Conservation (phyloP, 1,284 basidiomycete genomes). For the Abortiporus biennis region DNA sequence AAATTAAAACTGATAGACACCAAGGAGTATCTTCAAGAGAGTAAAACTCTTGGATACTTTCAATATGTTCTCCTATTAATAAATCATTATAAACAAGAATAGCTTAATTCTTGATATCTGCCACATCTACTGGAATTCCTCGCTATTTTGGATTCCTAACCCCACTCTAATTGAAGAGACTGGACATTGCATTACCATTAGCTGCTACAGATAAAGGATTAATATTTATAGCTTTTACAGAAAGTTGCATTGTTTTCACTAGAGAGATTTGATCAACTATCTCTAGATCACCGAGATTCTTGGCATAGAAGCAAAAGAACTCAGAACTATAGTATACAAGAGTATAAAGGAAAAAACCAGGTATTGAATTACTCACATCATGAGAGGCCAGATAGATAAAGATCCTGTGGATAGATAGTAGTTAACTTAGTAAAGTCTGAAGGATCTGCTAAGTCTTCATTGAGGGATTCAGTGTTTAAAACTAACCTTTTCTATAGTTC, state of each 20-base stretch:
- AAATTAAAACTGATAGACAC: conserved; percentile 13
- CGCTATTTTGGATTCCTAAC: background rate
- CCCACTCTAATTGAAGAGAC: conserved; percentile 1
- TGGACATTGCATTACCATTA: background rate
- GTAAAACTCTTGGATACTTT: background rate
- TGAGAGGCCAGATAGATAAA: background rate
- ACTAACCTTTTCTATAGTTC: background rate
- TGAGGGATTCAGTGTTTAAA: background rate
- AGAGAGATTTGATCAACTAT: background rate
- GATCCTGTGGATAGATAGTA: background rate
- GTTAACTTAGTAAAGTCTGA: background rate
- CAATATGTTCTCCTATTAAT: background rate
- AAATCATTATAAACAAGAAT: conserved; percentile 7
- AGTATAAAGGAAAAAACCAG: conserved; percentile 5
- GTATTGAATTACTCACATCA: background rate
- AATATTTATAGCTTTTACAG: conserved; percentile 4
- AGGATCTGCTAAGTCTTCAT: background rate
- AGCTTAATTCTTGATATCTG: background rate
- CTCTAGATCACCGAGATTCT: background rate
- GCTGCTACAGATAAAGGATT: conserved; percentile 3
- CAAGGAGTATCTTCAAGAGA: background rate
- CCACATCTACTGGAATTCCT: background rate
- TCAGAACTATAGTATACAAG: conserved; percentile 4
- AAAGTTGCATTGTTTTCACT: background rate
- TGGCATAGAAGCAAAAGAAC: background rate